Base-by-base conservation (phyloP, 148 eudicot species). In the Mesembryanthemum crystallinum region DNA sequence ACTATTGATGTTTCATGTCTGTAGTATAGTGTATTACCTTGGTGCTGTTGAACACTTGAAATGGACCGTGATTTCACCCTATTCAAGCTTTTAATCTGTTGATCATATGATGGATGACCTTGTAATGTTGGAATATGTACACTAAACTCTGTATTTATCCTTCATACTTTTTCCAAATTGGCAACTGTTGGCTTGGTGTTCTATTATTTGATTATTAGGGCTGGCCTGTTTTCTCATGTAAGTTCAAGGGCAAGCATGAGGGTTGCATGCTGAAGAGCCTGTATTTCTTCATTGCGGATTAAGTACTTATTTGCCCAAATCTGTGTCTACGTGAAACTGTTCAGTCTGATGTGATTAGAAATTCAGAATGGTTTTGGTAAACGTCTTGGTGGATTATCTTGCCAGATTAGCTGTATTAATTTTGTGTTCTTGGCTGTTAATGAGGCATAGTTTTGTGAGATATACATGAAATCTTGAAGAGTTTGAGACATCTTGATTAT, bases 131-230 rank as follows among this genome's bases (percentile, higher is more conserved):
- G 59, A 23, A 59, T 54, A 11, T 25, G 15, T 25, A 11, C 60
- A n/a, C 4, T 66, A 37, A 71, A 71, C 83, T 81, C 83, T 81
- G 80, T 67, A 58, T 72, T 76, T 81, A 54, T 59, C 52, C 15
- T 47, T 37, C 32, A 28, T 55, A 58, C 49, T 71, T 71, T 71
- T 71, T 45, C 71, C 64, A 72, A 70, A 37, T 23, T 71, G 30
- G 61, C 42, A 5, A 65, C 67, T 74, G 42, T 65, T 68, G 6
- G 32, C 61, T 43, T 13, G 62, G 49, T 61, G 25, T 47, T 76
- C 30, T 49, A 64, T 80, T 77, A 69, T 13, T 54, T 57, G 32
- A 32, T 69, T 67, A 37, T 63, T 77, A 81, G 83, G 83, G 80
- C 74, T 80, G 64, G 47, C 72, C 67, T 67, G 80, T 64, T 6